A percentile compares a stretch with the other conserved stretches of the same genome.
Evolutionary conservation across 2,329 filamentous ascomycete species (phyloP).

Genomic region (Escovopsis sp.): DNA sequence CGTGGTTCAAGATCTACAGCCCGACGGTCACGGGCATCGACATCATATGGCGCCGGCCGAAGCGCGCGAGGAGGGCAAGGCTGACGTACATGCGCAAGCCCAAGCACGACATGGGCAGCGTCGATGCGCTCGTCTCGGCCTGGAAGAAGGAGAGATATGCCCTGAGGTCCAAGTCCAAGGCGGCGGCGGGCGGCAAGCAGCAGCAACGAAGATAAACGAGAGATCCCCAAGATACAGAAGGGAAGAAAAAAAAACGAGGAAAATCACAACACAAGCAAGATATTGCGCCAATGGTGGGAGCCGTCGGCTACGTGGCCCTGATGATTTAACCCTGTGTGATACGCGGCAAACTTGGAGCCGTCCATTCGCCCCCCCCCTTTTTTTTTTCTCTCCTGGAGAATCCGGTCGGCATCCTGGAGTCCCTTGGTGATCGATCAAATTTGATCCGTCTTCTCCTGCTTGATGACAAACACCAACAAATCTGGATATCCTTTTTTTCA

Average conservation of each 20-base stretch:
- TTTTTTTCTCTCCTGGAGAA: too few relatives aligned
- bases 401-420: too few relatives aligned
- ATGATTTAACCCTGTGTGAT: too few relatives aligned
- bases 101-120: slow-evolving; percentile 74
- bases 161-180: slow-evolving; percentile 20
- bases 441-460: too few relatives aligned
- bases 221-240: not conserved
- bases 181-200: slow-evolving; percentile 6
- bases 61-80: slow-evolving; percentile 73
- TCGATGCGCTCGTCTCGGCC: slow-evolving; percentile 58
- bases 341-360: too few relatives aligned
- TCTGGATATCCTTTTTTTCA: too few relatives aligned
- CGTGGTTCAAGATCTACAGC: slow-evolving; percentile 94
- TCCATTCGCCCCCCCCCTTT: too few relatives aligned
- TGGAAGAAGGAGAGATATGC: slow-evolving; percentile 32
- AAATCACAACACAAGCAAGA: not conserved
- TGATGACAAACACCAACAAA: too few relatives aligned
- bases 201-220: not conserved
- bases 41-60: slow-evolving; percentile 73
- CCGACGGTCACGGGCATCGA: slow-evolving; percentile 84
- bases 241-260: too few relatives aligned
- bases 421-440: too few relatives aligned
- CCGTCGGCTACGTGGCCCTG: too few relatives aligned
- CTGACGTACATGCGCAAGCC: slow-evolving; percentile 85
- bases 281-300: too few relatives aligned